A percentile compares a stretch with the other conserved stretches of the same genome.
phyloP scores from a whole-genome alignment of 768 basidiomycete species.

The Pilatotrama ljubarskyi region DNA sequence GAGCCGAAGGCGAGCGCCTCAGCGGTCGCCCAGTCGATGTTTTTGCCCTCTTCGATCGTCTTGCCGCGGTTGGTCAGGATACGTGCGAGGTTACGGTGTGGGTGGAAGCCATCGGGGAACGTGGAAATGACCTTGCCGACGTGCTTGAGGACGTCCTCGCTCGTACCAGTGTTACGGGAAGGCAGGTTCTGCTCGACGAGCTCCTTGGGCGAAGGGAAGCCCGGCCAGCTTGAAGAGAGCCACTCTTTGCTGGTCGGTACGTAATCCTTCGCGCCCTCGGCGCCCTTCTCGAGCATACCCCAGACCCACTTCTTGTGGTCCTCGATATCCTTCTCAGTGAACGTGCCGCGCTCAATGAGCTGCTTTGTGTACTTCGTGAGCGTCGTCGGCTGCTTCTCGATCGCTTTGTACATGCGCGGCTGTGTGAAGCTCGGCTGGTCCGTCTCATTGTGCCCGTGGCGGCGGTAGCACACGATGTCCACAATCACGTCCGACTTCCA shows the following conservation, averaged over 20 bases:
- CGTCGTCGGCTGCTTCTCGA: slow-evolving; percentile 89
- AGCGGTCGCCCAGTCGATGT: slow-evolving; percentile 98
- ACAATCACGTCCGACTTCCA: slow-evolving; percentile 99
- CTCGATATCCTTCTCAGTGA: slow-evolving; percentile 94
- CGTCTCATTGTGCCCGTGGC: slow-evolving; percentile 99
- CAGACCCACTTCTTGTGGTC: slow-evolving; percentile 99
- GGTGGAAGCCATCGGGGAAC: slow-evolving; percentile 81
- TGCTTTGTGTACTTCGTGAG: slow-evolving; percentile 91
- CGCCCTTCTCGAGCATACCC: slow-evolving; percentile 97
- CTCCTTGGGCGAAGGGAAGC: slow-evolving; percentile 96
- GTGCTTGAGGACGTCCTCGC: slow-evolving; percentile 73
- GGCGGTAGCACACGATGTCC: slow-evolving; percentile 98
- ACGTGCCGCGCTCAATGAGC: slow-evolving; percentile 86
- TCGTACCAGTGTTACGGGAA: slow-evolving; percentile 82
- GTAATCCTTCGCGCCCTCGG: slow-evolving; percentile 90
- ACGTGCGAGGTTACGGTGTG: slow-evolving; percentile 91
- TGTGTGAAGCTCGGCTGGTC: slow-evolving; percentile 99
- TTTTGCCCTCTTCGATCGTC: slow-evolving; percentile 86
- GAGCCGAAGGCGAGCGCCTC: slow-evolving; percentile 96
- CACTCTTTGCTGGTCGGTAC: slow-evolving; percentile 93
- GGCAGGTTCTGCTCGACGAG: slow-evolving; percentile 91
- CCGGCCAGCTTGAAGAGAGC: slow-evolving; percentile 97
- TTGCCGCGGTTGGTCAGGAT: slow-evolving; percentile 90
- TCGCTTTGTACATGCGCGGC: slow-evolving; percentile 97
- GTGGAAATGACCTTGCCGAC: slow-evolving; percentile 86